phyloP scores from a whole-genome alignment of 225 moss, liverwort and hornwort species.

The Polytrichum formosum region DNA sequence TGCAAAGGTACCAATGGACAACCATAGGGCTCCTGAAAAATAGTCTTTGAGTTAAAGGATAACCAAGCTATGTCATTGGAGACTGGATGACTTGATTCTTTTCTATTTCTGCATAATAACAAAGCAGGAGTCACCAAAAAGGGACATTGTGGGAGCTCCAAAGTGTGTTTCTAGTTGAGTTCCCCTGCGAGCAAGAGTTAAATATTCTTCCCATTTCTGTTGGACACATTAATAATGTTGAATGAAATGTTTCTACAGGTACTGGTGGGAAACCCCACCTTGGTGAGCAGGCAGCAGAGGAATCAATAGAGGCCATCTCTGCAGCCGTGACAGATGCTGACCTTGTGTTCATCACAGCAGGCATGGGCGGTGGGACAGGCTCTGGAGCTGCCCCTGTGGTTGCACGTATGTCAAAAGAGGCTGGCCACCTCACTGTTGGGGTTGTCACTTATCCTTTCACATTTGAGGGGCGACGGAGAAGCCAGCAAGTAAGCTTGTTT shows the following conservation, averaged over 20 bases:
- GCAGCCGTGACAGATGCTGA: slow-evolving; percentile 75
- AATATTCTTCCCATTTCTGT: too few relatives aligned
- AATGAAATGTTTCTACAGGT: slow-evolving; percentile 30
- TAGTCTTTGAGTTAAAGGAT: too few relatives aligned
- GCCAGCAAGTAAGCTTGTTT: slow-evolving; percentile 56
- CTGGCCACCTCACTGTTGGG: slow-evolving; percentile 72
- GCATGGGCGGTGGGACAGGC: slow-evolving; percentile 88
- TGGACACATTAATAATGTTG: not conserved
- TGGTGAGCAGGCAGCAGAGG: slow-evolving; percentile 81
- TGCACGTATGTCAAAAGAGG: slow-evolving; percentile 69
- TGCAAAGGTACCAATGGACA: too few relatives aligned
- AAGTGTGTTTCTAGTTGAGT: too few relatives aligned
- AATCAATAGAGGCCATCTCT: slow-evolving; percentile 67
- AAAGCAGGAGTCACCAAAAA: too few relatives aligned
- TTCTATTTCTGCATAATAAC: too few relatives aligned
- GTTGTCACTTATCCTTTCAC: slow-evolving; percentile 81
- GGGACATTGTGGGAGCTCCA: too few relatives aligned
- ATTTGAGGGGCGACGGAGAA: slow-evolving; percentile 78
- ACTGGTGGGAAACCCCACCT: slow-evolving; percentile 81
- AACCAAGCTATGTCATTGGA: too few relatives aligned
- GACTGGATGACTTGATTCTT: too few relatives aligned
- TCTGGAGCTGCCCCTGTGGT: slow-evolving; percentile 85
- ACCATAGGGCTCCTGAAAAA: too few relatives aligned
- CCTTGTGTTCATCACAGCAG: slow-evolving; percentile 90
- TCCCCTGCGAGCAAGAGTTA: too few relatives aligned